phyloP scores from a whole-genome alignment of 1,284 basidiomycete genomes.

The Tilletia walkeri region DNA sequence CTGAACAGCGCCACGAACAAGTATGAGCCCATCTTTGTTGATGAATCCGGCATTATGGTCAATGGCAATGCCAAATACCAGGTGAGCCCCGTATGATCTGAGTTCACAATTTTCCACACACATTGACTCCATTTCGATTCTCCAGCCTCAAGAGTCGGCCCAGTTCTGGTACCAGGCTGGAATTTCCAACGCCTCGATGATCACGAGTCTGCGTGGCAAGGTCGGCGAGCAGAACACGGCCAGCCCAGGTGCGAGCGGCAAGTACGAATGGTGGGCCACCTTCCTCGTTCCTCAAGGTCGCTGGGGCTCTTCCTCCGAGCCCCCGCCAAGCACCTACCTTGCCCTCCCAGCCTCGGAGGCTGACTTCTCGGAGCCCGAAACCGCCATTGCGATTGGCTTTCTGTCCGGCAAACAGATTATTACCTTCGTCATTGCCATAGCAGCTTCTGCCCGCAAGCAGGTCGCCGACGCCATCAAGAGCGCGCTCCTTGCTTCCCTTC shows the following conservation, averaged over 20 bases:
- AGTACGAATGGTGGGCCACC: constrained; percentile 5
- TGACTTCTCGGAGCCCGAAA: too few relatives aligned
- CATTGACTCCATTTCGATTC: too few relatives aligned
- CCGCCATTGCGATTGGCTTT: too few relatives aligned
- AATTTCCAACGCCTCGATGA: background rate
- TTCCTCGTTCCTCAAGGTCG: background rate
- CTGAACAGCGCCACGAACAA: background rate
- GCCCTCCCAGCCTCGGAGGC: background rate
- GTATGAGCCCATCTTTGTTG: background rate
- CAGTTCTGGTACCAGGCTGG: background rate
- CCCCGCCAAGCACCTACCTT: background rate
- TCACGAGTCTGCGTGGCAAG: background rate
- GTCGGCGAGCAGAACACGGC: background rate
- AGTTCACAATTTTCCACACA: too few relatives aligned
- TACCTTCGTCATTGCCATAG: too few relatives aligned
- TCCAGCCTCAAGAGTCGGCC: background rate
- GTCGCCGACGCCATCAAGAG: too few relatives aligned
- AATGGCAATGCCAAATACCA: background rate
- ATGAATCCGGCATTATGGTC: background rate
- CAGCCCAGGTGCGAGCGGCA: background rate
- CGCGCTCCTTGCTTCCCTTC: too few relatives aligned
- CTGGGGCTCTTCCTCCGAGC: background rate
- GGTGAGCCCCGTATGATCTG: background rate
- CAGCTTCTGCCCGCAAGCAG: too few relatives aligned
- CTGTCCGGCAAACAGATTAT: too few relatives aligned